A percentile compares a stretch with the other conserved stretches of the same genome.
Conservation (phyloP, 1,284 basidiomycete species). For the Boletellus dicymbophilus region DNA sequence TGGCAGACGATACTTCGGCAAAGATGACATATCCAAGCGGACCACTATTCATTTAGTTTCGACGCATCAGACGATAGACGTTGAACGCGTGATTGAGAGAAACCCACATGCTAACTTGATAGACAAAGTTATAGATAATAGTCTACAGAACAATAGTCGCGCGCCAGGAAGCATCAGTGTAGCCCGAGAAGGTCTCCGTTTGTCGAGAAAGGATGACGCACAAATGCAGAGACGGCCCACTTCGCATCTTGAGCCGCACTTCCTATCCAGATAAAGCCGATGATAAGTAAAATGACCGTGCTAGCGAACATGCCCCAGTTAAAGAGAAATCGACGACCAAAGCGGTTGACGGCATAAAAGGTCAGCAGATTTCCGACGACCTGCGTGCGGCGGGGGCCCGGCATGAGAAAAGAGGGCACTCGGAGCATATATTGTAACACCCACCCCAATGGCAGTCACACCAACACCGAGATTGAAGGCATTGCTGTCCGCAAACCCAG, state of each 20-base stretch:
- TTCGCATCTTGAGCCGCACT: slow-evolving; percentile 12
- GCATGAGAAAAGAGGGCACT: neutral
- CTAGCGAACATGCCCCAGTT: slow-evolving; percentile 30
- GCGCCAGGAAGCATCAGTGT: neutral
- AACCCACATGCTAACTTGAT: slow-evolving; percentile 24
- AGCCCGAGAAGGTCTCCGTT: too few species aligned
- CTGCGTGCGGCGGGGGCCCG: slow-evolving; percentile 2
- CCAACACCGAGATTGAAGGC: slow-evolving; percentile 31
- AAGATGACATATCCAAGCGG: slow-evolving; percentile 31
- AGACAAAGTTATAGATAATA: slow-evolving; percentile 30
- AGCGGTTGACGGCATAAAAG: slow-evolving; percentile 28
- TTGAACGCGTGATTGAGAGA: neutral
- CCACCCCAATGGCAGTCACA: slow-evolving; percentile 28
- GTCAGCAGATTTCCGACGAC: slow-evolving; percentile 27
- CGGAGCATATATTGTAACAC: neutral
- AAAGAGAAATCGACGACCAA: slow-evolving; percentile 28
- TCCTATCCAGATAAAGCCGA: slow-evolving; percentile 30
- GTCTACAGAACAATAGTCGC: slow-evolving; percentile 12
- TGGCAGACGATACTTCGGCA: slow-evolving; percentile 31
- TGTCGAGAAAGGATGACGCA: slow-evolving; percentile 2
- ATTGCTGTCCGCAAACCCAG: slow-evolving; percentile 24
- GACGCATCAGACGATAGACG: neutral
- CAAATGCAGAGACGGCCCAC: slow-evolving; percentile 26
- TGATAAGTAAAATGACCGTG: slow-evolving; percentile 26
- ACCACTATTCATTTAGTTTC: slow-evolving; percentile 14